phyloP scores from a whole-genome alignment of 129 eudicot species.

The carrot (Daucus carota) region DNA sequence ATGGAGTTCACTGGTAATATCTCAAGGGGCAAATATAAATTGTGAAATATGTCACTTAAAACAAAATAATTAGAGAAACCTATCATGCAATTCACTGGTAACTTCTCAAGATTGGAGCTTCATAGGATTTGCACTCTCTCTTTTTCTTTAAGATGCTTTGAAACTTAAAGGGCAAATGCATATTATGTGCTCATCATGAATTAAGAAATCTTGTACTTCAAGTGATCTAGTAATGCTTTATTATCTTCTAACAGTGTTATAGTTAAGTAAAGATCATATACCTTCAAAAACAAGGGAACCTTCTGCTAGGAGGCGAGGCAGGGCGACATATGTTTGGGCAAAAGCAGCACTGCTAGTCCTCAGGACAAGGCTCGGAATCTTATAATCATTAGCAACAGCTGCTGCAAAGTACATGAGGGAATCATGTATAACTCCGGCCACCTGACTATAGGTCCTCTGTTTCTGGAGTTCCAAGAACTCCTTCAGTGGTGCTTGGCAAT shows the following conservation, averaged over 20 bases:
- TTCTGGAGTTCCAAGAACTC: neutral
- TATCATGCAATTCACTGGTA: too few species aligned
- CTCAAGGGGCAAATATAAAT: too few species aligned
- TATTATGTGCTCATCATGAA: too few species aligned
- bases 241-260: neutral
- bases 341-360: conserved; percentile 23
- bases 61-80: too few species aligned
- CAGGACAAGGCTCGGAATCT: conserved; percentile 28
- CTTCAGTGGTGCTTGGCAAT: neutral
- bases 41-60: too few species aligned
- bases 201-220: too few species aligned
- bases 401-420: conserved; percentile 35
- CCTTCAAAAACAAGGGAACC: conserved; percentile 38
- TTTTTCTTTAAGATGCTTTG: too few species aligned
- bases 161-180: too few species aligned
- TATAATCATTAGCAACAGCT: conserved; percentile 25
- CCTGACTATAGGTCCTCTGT: neutral
- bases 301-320: conserved; percentile 29
- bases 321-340: conserved; percentile 19
- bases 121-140: too few species aligned
- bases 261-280: neutral
- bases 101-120: too few species aligned
- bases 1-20: neutral
- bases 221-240: neutral
- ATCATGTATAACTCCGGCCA: conserved; percentile 38